Percentiles rank a stretch among this genome's conserved stretches.
Conservation (phyloP, 2,329 filamentous ascomycete genomes). For the Ceratocystis ficicola region DNA sequence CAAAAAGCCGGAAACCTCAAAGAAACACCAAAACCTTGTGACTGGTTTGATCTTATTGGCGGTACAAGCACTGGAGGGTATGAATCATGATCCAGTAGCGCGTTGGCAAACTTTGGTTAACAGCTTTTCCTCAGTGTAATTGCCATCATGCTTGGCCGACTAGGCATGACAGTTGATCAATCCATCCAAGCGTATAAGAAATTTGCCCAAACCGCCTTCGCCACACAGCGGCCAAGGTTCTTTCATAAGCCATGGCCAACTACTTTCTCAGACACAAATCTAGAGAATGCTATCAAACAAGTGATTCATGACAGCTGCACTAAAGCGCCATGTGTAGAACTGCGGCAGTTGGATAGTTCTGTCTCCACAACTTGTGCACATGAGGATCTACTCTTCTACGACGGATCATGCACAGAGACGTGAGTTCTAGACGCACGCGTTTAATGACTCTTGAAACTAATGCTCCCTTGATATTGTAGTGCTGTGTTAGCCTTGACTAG, state of each 20-base stretch:
- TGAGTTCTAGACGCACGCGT: neutral
- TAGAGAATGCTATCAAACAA: neutral
- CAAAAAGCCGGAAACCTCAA: conserved; percentile 20
- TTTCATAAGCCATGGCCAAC: neutral
- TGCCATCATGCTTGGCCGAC: neutral
- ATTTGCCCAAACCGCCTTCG: neutral
- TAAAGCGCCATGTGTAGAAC: neutral
- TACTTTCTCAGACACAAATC: neutral
- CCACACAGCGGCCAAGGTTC: neutral
- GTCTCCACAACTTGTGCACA: neutral
- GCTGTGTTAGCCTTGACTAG: neutral
- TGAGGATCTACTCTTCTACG: neutral
- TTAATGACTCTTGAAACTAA: neutral
- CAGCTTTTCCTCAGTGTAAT: neutral
- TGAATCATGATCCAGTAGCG: conserved; percentile 16
- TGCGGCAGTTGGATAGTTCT: neutral
- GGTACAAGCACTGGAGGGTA: conserved; percentile 28
- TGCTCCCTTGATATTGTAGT: neutral
- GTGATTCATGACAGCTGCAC: neutral
- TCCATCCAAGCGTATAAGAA: neutral
- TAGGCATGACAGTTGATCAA: neutral
- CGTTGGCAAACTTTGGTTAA: neutral
- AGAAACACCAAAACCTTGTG: conserved; percentile 25
- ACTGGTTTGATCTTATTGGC: conserved; percentile 28
- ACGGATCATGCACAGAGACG: neutral